A percentile compares a stretch with the other conserved stretches of the same genome.
Conservation (phyloP, 75 land plant species). For the Larix kaempferi region DNA sequence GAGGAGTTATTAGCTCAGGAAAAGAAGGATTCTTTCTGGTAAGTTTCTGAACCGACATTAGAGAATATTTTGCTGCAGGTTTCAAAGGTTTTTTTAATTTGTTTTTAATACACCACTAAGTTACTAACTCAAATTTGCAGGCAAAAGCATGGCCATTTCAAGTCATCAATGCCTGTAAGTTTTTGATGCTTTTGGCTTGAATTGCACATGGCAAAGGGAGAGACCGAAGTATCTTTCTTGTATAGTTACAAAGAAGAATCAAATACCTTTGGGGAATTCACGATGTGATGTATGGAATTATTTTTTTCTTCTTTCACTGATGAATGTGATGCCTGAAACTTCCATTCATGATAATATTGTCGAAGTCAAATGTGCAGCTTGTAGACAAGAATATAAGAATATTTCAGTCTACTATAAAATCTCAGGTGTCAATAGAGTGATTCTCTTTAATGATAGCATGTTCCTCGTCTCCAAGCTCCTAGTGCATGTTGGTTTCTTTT, state of each 20-base stretch:
- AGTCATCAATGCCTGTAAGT: slow-evolving; percentile 6
- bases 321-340: neutral
- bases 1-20: slow-evolving; percentile 80
- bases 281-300: neutral
- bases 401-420: neutral
- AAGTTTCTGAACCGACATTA: neutral
- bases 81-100: neutral
- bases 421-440: neutral
- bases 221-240: neutral
- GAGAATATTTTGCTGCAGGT: neutral
- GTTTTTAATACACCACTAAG: neutral
- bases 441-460: neutral
- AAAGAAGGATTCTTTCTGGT: slow-evolving; percentile 88
- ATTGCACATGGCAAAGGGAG: neutral
- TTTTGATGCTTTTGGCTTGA: neutral
- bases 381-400: neutral
- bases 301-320: neutral
- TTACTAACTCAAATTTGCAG: slow-evolving; percentile 1
- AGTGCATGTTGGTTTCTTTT: neutral
- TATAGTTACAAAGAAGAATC: slow-evolving; percentile 3
- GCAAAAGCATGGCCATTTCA: slow-evolving; percentile 8
- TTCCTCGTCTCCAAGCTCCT: neutral
- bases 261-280: neutral
- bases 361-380: slow-evolving; percentile 3
- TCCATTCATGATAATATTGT: neutral